Evolutionary conservation across 1,284 basidiomycete genomes (phyloP).

Genomic region (Austroboletus niveus): DNA sequence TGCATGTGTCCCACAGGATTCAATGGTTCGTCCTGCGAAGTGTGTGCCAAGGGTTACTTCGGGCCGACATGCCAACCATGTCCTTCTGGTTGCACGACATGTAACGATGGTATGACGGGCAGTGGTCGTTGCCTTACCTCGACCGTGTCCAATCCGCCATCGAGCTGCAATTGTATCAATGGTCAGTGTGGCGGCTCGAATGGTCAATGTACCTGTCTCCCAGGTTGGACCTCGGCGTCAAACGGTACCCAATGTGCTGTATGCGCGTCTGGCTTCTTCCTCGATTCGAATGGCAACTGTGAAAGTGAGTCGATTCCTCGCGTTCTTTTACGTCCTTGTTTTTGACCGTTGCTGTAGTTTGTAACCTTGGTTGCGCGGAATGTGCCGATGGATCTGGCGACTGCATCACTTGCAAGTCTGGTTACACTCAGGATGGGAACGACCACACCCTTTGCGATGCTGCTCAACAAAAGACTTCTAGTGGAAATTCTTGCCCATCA

Average conservation of each 20-base stretch:
- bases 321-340: background rate
- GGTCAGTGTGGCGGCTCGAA: slow-evolving; percentile 63
- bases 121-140: slow-evolving; percentile 63
- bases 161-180: slow-evolving; percentile 75
- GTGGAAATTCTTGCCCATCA: slow-evolving; percentile 59
- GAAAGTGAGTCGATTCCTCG: slow-evolving; percentile 45
- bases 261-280: slow-evolving; percentile 74
- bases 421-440: slow-evolving; percentile 63
- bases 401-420: slow-evolving; percentile 67
- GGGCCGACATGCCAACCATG: slow-evolving; percentile 68
- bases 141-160: slow-evolving; percentile 49
- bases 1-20: slow-evolving; percentile 74
- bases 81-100: slow-evolving; percentile 60
- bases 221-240: slow-evolving; percentile 67
- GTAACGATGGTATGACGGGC: slow-evolving; percentile 76
- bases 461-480: slow-evolving; percentile 45
- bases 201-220: slow-evolving; percentile 70
- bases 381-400: slow-evolving; percentile 66
- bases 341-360: slow-evolving; percentile 45
- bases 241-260: slow-evolving; percentile 74
- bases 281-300: slow-evolving; percentile 67
- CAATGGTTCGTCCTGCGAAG: slow-evolving; percentile 73
- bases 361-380: slow-evolving; percentile 64
- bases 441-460: slow-evolving; percentile 68
- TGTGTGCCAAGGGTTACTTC: slow-evolving; percentile 69